Percentiles rank a stretch among this genome's conserved stretches.
phyloP scores from a whole-genome alignment of 1,284 basidiomycete genomes.

The Agroathelia rolfsii region DNA sequence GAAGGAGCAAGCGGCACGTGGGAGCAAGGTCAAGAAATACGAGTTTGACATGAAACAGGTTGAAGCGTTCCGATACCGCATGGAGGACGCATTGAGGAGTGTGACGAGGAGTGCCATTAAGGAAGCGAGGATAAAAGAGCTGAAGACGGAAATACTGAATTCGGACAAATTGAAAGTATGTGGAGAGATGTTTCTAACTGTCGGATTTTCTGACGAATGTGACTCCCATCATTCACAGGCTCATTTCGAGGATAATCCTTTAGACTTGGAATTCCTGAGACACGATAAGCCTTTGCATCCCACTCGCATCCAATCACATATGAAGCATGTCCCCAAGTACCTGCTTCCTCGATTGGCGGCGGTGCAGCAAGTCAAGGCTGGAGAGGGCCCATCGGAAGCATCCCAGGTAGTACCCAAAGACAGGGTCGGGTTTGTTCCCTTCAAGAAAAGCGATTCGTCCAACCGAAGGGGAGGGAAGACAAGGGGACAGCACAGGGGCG shows the following conservation, averaged over 20 bases:
- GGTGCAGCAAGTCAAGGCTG: constrained; percentile 25
- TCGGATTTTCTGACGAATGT: not conserved
- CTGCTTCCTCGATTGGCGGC: constrained; percentile 77
- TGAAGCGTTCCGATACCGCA: constrained; percentile 96
- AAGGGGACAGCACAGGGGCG: constrained; percentile 28
- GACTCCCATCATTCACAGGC: constrained; percentile 43
- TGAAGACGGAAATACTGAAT: constrained; percentile 90
- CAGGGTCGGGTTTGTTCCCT: constrained; percentile 53
- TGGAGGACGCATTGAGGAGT: constrained; percentile 89
- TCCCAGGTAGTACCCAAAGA: constrained; percentile 16
- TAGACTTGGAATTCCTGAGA: constrained; percentile 86
- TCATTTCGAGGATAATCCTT: constrained; percentile 96
- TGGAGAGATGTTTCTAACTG: constrained; percentile 1
- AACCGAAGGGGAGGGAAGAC: constrained; percentile 45
- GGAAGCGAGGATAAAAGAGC: constrained; percentile 90
- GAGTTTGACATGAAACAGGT: constrained; percentile 90
- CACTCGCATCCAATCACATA: constrained; percentile 79
- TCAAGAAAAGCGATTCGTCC: constrained; percentile 44
- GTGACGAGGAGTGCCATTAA: constrained; percentile 83
- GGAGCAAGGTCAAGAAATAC: constrained; percentile 83
- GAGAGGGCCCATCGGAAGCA: too few relatives aligned
- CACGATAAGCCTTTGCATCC: constrained; percentile 94
- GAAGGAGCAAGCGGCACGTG: constrained; percentile 59
- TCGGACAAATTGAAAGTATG: constrained; percentile 91
- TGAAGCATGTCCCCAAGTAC: constrained; percentile 95